Base-by-base conservation (phyloP, 352 stramenopile genomes). In the Globisporangium cylindrosporum region DNA sequence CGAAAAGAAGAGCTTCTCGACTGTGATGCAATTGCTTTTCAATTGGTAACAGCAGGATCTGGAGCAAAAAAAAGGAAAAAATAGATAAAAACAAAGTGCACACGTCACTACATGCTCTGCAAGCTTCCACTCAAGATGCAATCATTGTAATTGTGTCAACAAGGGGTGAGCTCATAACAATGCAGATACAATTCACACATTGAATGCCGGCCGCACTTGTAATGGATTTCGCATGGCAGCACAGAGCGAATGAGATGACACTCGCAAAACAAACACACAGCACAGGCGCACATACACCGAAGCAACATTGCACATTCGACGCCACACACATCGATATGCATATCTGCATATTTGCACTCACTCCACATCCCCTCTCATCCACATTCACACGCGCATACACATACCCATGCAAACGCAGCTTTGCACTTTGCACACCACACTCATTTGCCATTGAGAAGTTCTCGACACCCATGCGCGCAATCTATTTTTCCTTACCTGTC, bases 401-500 rank as follows among this genome's bases (percentile, higher is more conserved):
- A 25, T 24, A 60, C 27, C 55, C 27, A 18, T 32, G 15, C 38
- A 64, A 22, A 22, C 22, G 43, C 59, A 10, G 22, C 25, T 41
- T 43, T 25, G 32, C 58, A 53, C 29, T 41, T 38, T 58, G 53
- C 24, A 34, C 27, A 27, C 53, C 25, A 34, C 27, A 27, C 53
- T 59, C 54, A 18, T 20, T 60, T 60, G 55, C 36, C 55, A 60
- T 60, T 60, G 2, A 29, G 27, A 32, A 32, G 29, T 32, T 38
- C 36, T 60, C 27, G 36, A 12, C 46, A 20, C 59, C 3, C 3
- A 55, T n/a, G 34, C 24, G 41, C 14, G 36, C 22, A 43, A 57
- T 41, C 15, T 56, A 65, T 57, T 65, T 58, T 65, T 58, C 36
- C 59, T 65, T 65, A 65, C 59, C 59, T 65, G 58, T 32, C 32